Percentiles rank a stretch among this genome's conserved stretches.
These are phyloP conservation scores for Graphilbum sp. DNA, from an alignment of 2,329 filamentous ascomycete species.

Conservation along the genomic window DNA sequence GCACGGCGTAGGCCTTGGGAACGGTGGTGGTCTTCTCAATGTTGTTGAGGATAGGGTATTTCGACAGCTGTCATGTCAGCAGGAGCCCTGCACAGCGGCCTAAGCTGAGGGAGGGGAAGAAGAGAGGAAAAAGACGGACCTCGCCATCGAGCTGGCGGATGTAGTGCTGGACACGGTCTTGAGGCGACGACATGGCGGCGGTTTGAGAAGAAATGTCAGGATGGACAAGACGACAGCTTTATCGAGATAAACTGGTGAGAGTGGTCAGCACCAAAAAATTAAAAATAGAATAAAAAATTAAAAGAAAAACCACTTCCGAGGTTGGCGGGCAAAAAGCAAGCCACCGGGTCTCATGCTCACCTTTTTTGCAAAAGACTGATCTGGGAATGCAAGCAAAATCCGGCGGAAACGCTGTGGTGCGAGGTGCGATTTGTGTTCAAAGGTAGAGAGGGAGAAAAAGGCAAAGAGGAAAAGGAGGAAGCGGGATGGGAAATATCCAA, in stretches of 20 bases:
- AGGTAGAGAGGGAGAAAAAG: not conserved
- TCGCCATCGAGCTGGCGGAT: conserved; percentile 69
- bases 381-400: too few relatives aligned
- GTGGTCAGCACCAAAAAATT: too few relatives aligned
- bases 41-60: conserved; percentile 71
- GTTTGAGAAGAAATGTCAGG: not conserved
- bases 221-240: too few relatives aligned
- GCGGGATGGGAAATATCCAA: not conserved
- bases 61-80: conserved; percentile 47
- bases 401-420: too few relatives aligned
- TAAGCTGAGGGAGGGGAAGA: conserved; percentile 1
- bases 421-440: too few relatives aligned
- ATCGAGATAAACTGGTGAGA: too few relatives aligned
- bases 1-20: conserved; percentile 71
- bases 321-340: too few relatives aligned
- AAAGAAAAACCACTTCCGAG: too few relatives aligned
- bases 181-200: conserved; percentile 50
- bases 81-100: not conserved
- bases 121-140: too few relatives aligned
- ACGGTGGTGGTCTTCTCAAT: conserved; percentile 71
- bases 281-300: too few relatives aligned
- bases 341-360: too few relatives aligned
- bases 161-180: conserved; percentile 63
- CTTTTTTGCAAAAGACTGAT: too few relatives aligned
- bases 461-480: not conserved